These are phyloP conservation scores for Macrophomina phaseolina DNA, from an alignment of 2,329 filamentous ascomycete genomes.

Conservation along the genomic window DNA sequence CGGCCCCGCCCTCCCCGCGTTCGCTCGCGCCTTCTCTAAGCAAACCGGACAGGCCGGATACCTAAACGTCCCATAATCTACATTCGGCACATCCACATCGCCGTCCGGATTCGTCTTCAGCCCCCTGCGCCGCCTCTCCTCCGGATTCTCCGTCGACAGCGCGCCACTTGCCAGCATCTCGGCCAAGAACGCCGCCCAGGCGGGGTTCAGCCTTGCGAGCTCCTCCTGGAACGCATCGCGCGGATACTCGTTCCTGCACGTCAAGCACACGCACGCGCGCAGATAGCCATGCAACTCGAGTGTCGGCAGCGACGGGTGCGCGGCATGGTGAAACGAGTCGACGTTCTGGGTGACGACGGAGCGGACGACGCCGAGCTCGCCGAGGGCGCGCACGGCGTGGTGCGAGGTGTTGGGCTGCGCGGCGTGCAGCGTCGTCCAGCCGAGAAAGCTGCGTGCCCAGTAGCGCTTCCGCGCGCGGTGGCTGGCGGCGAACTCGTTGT, in stretches of 20 bases:
- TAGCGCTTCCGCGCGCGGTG: constrained; percentile 91
- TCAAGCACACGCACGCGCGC: constrained; percentile 78
- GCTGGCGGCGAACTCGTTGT: constrained; percentile 80
- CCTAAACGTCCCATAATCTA: constrained; percentile 86
- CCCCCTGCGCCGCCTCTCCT: constrained; percentile 69
- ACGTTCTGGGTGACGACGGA: constrained; percentile 94
- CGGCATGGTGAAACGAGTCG: constrained; percentile 84
- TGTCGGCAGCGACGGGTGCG: constrained; percentile 76
- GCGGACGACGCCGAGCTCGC: constrained; percentile 72
- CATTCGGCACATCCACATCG: constrained; percentile 86
- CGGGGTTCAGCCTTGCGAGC: constrained; percentile 79
- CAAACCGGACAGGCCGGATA: constrained; percentile 91
- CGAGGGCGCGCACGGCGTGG: constrained; percentile 75
- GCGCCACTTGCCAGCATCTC: constrained; percentile 76
- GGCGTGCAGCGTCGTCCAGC: constrained; percentile 81
- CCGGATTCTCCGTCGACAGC: constrained; percentile 76
- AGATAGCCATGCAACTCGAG: constrained; percentile 93
- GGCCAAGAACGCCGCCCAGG: constrained; percentile 78
- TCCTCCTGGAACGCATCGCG: constrained; percentile 77
- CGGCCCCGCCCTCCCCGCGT: not conserved
- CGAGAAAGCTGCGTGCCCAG: constrained; percentile 93
- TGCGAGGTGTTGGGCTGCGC: constrained; percentile 83
- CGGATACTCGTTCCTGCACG: constrained; percentile 74
- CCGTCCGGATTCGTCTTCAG: constrained; percentile 91
- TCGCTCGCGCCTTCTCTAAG: constrained; percentile 57